These are phyloP conservation scores for Aaosphaeria pasadenensis DNA, from an alignment of 2,329 filamentous ascomycete species.

Conservation along the genomic window DNA sequence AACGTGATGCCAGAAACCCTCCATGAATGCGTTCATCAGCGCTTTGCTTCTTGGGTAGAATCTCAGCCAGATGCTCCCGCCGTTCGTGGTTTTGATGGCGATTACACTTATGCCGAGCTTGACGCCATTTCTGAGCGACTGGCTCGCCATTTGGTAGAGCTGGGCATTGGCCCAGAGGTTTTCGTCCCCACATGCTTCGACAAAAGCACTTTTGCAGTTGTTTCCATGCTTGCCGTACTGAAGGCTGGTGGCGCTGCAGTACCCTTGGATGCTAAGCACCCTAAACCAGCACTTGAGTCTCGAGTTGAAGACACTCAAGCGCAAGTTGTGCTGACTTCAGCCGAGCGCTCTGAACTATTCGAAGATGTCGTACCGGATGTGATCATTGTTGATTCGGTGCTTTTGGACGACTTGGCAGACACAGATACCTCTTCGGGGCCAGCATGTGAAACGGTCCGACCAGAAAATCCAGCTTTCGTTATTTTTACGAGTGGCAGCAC, in stretches of 20 bases:
- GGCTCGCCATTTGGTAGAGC: slow-evolving; percentile 24
- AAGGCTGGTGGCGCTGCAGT: slow-evolving; percentile 37
- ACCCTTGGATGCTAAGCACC: slow-evolving; percentile 35
- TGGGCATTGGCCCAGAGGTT: slow-evolving; percentile 28
- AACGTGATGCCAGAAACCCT: slow-evolving; percentile 30
- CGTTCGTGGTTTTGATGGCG: slow-evolving; percentile 30
- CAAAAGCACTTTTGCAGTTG: slow-evolving; percentile 33
- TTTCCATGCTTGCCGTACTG: slow-evolving; percentile 38
- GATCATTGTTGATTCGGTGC: slow-evolving; percentile 20
- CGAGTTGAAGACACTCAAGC: slow-evolving; percentile 39
- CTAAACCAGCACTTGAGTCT: slow-evolving; percentile 34
- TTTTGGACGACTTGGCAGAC: slow-evolving; percentile 36
- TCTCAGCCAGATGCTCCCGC: slow-evolving; percentile 25
- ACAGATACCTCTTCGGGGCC: slow-evolving; percentile 4
- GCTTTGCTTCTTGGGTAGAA: slow-evolving; percentile 21
- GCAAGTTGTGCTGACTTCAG: slow-evolving; percentile 40
- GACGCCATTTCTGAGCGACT: slow-evolving; percentile 20
- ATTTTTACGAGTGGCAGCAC: slow-evolving; percentile 34
- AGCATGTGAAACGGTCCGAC: slow-evolving; percentile 16
- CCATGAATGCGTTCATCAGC: slow-evolving; percentile 28
- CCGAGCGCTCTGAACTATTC: slow-evolving; percentile 35
- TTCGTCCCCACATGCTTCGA: slow-evolving; percentile 39
- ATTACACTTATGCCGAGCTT: slow-evolving; percentile 31
- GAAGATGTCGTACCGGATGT: slow-evolving; percentile 43
- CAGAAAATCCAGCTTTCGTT: slow-evolving; percentile 27